These are phyloP conservation scores for Neoboletus brunneissimus DNA, from an alignment of 768 basidiomycete genomes.

Conservation along the genomic window DNA sequence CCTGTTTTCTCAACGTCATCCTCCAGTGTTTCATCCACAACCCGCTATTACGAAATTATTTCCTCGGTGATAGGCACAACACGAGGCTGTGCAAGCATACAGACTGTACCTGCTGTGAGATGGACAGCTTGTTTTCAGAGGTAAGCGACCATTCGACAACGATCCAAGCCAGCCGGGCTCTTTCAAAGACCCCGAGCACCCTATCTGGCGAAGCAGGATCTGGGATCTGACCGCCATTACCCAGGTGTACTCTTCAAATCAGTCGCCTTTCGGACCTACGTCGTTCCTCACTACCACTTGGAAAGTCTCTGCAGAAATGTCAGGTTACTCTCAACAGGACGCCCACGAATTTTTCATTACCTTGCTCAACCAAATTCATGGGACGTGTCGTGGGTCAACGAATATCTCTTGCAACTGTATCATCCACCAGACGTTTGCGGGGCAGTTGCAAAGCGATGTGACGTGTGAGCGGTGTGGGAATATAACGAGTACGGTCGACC, in stretches of 20 bases:
- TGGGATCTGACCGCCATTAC: not conserved
- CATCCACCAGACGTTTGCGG: constrained; percentile 87
- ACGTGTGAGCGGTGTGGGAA: constrained; percentile 83
- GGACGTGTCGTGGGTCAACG: constrained; percentile 68
- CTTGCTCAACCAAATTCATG: constrained; percentile 84
- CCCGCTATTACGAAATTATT: constrained; percentile 84
- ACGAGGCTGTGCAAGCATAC: constrained; percentile 60
- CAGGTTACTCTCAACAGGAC: constrained; percentile 93
- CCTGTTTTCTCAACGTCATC: constrained; percentile 91
- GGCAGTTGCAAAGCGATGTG: constrained; percentile 84
- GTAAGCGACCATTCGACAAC: constrained; percentile 33
- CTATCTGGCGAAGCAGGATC: not conserved
- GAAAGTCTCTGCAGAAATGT: constrained; percentile 72
- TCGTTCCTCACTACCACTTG: constrained; percentile 83
- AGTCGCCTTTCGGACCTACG: constrained; percentile 72
- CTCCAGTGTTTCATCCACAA: constrained; percentile 89
- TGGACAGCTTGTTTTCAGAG: constrained; percentile 84
- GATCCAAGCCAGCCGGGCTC: not conserved
- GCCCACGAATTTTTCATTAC: constrained; percentile 88
- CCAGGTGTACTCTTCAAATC: constrained; percentile 57
- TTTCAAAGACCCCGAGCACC: not conserved
- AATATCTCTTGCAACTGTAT: constrained; percentile 85
- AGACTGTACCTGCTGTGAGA: constrained; percentile 87
- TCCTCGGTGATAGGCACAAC: constrained; percentile 89
- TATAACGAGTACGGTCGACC: constrained; percentile 77